Percentiles rank a stretch among this genome's conserved stretches.
phyloP scores from a whole-genome alignment of 306 rosid species.

The Quercus wislizeni region DNA sequence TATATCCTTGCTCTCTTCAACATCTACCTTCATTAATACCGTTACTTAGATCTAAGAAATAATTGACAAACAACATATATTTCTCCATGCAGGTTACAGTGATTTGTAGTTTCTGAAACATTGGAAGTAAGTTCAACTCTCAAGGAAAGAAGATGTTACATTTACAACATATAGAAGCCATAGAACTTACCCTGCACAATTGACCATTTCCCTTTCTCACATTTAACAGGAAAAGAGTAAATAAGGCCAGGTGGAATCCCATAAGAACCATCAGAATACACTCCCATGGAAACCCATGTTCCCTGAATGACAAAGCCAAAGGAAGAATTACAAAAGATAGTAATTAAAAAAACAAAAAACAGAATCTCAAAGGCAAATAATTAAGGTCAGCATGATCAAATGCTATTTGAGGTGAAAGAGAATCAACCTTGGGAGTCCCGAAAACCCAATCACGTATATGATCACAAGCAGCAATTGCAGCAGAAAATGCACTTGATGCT shows the following conservation, averaged over 20 bases:
- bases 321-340: not conserved
- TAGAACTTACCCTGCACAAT: conserved; percentile 62
- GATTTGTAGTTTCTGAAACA: not conserved
- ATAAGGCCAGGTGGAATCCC: conserved; percentile 69
- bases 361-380: not conserved
- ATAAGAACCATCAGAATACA: conserved; percentile 87
- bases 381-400: not conserved
- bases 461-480: conserved; percentile 74
- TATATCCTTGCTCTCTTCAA: too few relatives aligned
- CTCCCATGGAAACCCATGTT: conserved; percentile 93
- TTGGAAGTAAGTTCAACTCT: not conserved
- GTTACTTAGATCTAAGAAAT: not conserved
- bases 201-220: conserved; percentile 88
- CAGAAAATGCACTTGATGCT: conserved; percentile 62
- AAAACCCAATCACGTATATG: conserved; percentile 69
- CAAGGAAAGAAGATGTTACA: not conserved
- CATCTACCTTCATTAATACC: not conserved
- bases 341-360: too few relatives aligned
- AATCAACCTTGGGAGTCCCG: conserved; percentile 62
- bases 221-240: conserved; percentile 90
- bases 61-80: not conserved
- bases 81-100: not conserved
- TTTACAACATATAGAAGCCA: not conserved
- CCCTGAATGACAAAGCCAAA: conserved; percentile 39
- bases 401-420: conserved; percentile 3